Percentiles rank a stretch among this genome's conserved stretches.
These are phyloP conservation scores for Umbilicaria muhlenbergii DNA, from an alignment of 495 filamentous ascomycete genomes.

Conservation along the genomic window DNA sequence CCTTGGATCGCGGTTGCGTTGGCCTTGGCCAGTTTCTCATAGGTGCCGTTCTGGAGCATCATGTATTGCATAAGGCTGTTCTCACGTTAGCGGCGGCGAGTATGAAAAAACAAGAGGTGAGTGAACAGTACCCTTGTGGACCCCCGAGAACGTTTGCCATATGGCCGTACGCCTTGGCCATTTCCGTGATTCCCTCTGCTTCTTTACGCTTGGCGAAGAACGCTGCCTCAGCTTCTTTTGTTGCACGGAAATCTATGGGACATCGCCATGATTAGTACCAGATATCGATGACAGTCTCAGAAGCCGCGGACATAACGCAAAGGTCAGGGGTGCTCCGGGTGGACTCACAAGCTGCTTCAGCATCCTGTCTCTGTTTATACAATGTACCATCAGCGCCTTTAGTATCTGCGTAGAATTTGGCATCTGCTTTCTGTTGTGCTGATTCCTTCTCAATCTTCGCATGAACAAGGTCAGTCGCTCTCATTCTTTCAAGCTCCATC, in stretches of 20 bases:
- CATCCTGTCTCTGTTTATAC: constrained; percentile 38
- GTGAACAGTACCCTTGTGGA: constrained; percentile 32
- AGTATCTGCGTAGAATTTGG: constrained; percentile 28
- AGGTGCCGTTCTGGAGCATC: constrained; percentile 29
- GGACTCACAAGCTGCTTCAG: constrained; percentile 34
- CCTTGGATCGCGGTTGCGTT: constrained; percentile 54
- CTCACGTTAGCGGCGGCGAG: too few relatives aligned
- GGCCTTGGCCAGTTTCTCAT: constrained; percentile 24
- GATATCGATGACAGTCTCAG: background rate
- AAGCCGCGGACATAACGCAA: too few relatives aligned
- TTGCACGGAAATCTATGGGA: constrained; percentile 25
- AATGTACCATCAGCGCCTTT: constrained; percentile 40
- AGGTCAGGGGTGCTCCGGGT: background rate
- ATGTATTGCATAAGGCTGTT: constrained; percentile 48
- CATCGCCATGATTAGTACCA: background rate
- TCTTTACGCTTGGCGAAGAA: constrained; percentile 48
- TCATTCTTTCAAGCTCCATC: constrained; percentile 62
- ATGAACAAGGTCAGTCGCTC: constrained; percentile 62
- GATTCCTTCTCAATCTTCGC: constrained; percentile 57
- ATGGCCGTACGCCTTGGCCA: constrained; percentile 59
- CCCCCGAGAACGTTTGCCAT: constrained; percentile 59
- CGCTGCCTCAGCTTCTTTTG: constrained; percentile 45
- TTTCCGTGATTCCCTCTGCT: constrained; percentile 56
- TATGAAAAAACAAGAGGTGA: background rate
- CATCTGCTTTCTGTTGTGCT: constrained; percentile 59